phyloP scores from a whole-genome alignment of 768 basidiomycete genomes.

The Termitomyces sp. region DNA sequence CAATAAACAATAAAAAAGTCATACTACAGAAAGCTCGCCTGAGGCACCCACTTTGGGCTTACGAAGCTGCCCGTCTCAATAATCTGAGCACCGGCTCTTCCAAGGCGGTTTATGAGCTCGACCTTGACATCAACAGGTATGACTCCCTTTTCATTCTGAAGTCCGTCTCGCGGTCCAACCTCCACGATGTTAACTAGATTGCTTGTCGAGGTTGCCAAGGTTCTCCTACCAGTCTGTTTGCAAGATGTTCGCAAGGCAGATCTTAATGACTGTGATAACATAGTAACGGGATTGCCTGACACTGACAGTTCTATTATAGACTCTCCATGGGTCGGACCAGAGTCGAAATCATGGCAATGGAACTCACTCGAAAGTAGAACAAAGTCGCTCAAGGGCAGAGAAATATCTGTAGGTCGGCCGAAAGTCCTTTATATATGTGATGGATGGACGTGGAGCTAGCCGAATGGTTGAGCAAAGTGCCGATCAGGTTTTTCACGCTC shows the following conservation, averaged over 20 bases:
- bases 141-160: constrained; percentile 81
- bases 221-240: constrained; percentile 23
- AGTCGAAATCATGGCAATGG: constrained; percentile 7
- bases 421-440: not conserved
- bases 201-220: constrained; percentile 18
- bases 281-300: not conserved
- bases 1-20: not conserved
- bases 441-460: not conserved
- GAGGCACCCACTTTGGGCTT: constrained; percentile 90
- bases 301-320: constrained; percentile 3
- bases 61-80: constrained; percentile 91
- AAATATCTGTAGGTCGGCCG: not conserved
- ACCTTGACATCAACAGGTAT: constrained; percentile 73
- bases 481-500: not conserved
- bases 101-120: constrained; percentile 74
- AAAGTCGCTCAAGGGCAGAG: not conserved
- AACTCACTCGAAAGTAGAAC: constrained; percentile 1
- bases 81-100: constrained; percentile 55
- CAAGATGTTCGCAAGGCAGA: constrained; percentile 5
- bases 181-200: constrained; percentile 71
- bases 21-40: constrained; percentile 40
- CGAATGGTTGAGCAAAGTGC: not conserved
- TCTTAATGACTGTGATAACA: constrained; percentile 10
- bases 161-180: constrained; percentile 86
- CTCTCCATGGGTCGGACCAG: constrained; percentile 8